Evolutionary conservation across 169 alveolate species (phyloP), one percentile per base, ranked within the genome.

Genomic region (Plasmodium coatneyi): DNA sequence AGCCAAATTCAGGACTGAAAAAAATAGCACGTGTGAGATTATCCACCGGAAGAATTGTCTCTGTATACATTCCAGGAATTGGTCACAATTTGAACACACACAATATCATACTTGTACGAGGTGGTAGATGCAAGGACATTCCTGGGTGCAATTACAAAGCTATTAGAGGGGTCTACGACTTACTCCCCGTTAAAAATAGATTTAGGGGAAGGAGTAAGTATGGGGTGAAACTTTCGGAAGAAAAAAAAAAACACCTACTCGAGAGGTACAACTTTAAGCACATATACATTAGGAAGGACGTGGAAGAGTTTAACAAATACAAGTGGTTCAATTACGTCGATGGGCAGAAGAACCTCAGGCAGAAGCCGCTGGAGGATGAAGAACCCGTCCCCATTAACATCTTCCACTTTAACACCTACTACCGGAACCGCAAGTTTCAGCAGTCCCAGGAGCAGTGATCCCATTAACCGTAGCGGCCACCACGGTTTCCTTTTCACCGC

Each of bases 121-220:
- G 98, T 2, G 98, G 98, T 1, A 95, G 98, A 49, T 95, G 97
- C 81, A 96, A 95, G 83, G 98, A 97, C 80, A 96, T 96, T 9
- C 97, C 98, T 7, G 98, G 98, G 5, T 96, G 98, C 66, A 96
- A 96, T 92, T 97, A 97, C 95, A 96, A 96, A 93, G 98, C 96
- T 9, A 95, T 97, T 3, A 84, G 98, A 36, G 98, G 98, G 71
- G 97, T 95, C 82, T 97, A 92, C 41, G 98, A 97, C 52, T 89
- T 96, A 70, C 91, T 96, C 36, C 98, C 98, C 0, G 98, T 97
- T 34, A 97, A 97, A 82, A 97, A 97, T 93, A 92, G 98, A 70
- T 80, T 89, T 10, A 79, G 97, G 25, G 92, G 96, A 7, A 91
- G 98, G 25, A 95, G 97, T 28, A 96, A 96, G 92, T 96, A 96